Conservation (phyloP, 108 stramenopile species). For the Pseudonitzschia delicatissima region DNA sequence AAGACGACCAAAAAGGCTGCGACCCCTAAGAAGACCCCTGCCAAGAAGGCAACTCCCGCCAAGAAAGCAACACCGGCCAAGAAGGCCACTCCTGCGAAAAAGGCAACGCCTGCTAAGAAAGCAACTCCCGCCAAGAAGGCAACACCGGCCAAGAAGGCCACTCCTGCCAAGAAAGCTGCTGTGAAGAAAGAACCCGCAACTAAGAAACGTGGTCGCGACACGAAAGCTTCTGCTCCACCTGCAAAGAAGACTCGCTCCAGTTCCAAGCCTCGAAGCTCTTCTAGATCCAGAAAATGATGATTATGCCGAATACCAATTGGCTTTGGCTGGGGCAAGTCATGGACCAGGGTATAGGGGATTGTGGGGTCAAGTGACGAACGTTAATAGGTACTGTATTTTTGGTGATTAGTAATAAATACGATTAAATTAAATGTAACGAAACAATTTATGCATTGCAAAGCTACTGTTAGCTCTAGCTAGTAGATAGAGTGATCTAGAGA, state of each 20-base stretch:
- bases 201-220: constrained; percentile 6
- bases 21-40: constrained; percentile 6
- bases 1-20: neutral
- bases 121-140: neutral
- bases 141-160: no score
- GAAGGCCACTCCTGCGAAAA: neutral
- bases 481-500: no score
- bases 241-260: constrained; percentile 10
- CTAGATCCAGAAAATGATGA: constrained; percentile 3
- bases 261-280: neutral
- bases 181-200: constrained; percentile 1
- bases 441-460: no score
- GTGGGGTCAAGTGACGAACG: constrained; percentile 3
- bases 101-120: neutral
- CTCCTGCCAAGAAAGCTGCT: neutral
- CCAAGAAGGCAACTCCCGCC: constrained; percentile 9
- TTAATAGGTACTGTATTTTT: constrained; percentile 1
- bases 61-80: constrained; percentile 3
- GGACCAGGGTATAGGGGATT: constrained; percentile 1
- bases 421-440: no score
- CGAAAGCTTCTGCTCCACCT: neutral
- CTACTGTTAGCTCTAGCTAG: no score
- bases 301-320: neutral
- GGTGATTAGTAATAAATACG: no score
- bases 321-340: constrained; percentile 5